Base-by-base conservation (phyloP, 805 yeast species). In the Candida caryicola region DNA sequence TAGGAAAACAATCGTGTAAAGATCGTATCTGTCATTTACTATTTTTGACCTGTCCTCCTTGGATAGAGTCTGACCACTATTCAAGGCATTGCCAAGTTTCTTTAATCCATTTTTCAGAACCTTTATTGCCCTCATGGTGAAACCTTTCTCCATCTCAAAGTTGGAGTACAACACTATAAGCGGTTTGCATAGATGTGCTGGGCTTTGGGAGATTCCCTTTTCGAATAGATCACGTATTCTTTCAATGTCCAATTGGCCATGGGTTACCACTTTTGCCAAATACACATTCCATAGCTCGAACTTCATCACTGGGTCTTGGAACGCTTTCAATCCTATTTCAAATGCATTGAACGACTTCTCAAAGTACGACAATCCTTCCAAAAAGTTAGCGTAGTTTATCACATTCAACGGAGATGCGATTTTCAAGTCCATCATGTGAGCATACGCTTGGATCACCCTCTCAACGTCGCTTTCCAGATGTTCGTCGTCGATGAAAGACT, bases 281-380 rank as follows among this genome's bases (percentile, higher is more conserved):
- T 88, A 90, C 7, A 74, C 62, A 37, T 73, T 76, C 90, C 91
- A 87, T 13, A 89, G 67, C 47, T 86, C 86, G 49, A 73, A 80
- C 30, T 49, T 51, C 7, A 69, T 56, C 3, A 76, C 69, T 0
- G 87, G 81, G 44, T 74, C 79, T 9, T 67, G 60, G 53, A 89
- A 90, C 4, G 73, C 47, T 2, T 60, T 64, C n/a, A 85, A 53
- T 0, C 90, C 95, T 6, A 75, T 59, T 52, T 88, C 95, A 59
- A 77, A 87, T 0, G 83, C 70, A 34, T 69, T 69, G 57, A 75
- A 81, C 33, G 79, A 68, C 45, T 68, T 73, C 46, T 76, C 79
- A 40, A 54, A 68, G 32, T 66, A 61, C 2, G 66, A 54, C 40
- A 70, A 60, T 2, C 68, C 73, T 38, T 77, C 79, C 23, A 84